These are phyloP conservation scores for Cymbidium sinense DNA, from an alignment of 106 monocot species.

Conservation along the genomic window DNA sequence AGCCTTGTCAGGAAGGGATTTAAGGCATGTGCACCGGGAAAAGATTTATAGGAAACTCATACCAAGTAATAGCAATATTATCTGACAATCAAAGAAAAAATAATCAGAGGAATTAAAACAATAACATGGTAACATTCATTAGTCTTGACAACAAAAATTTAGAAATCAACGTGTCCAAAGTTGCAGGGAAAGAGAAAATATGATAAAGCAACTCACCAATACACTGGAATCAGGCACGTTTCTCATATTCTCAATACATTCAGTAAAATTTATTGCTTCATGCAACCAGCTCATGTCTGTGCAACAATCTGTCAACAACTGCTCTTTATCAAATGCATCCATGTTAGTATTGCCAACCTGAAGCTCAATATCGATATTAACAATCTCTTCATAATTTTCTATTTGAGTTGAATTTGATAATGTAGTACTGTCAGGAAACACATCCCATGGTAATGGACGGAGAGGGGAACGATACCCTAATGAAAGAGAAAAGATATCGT, in stretches of 20 bases:
- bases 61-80: not conserved
- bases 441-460: slow-evolving; percentile 70
- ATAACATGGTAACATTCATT: not conserved
- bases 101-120: not conserved
- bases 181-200: not conserved
- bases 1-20: not conserved
- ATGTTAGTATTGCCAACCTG: slow-evolving; percentile 16
- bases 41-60: not conserved
- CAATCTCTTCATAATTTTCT: slow-evolving; percentile 23
- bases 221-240: slow-evolving; percentile 17
- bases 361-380: slow-evolving; percentile 27
- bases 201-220: slow-evolving; percentile 21
- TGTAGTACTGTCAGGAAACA: slow-evolving; percentile 30
- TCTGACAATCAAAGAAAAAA: not conserved
- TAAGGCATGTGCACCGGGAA: not conserved
- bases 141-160: not conserved
- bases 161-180: not conserved
- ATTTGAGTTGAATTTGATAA: slow-evolving; percentile 23
- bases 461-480: slow-evolving; percentile 90
- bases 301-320: slow-evolving; percentile 31
- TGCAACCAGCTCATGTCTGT: slow-evolving; percentile 75
- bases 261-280: slow-evolving; percentile 73
- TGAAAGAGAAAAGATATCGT: slow-evolving; percentile 6
- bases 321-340: slow-evolving; percentile 8
- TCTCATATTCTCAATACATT: slow-evolving; percentile 48